Base-by-base conservation (phyloP, 148 eudicot species). In the Heliosperma pusillum region DNA sequence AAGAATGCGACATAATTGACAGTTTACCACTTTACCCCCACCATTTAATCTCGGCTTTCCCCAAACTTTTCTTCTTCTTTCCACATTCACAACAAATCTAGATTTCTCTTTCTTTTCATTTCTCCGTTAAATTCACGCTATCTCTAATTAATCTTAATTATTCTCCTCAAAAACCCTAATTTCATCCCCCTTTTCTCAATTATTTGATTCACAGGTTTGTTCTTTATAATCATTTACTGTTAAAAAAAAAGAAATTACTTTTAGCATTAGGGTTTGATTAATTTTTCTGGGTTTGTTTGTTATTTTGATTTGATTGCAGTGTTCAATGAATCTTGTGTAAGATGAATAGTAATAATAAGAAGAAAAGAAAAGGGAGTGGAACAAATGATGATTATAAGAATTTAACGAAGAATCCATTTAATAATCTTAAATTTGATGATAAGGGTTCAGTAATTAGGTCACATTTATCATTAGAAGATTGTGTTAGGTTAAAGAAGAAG, bases 301-400 rank as follows among this genome's bases (percentile, higher is more conserved):
- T 53, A n/a, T 19, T 33, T 58, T 21, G 16, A 50, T 71, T 68
- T 26, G 22, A 56, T 66, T 22, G 68, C 19, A 71, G 59, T 22
- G 6, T 22, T 2, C 25, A 12, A 17, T 16, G 21, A 16, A 20
- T 52, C 25, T 57, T 71, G 8, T 11, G 25, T 33, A 45, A 7
- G 55, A 42, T 79, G 80, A 80, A 71, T n/a, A n/a, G n/a, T 70
- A 80, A 61, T 74, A 80, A 81, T 63, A 88, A 81, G 88, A 89
- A 88, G 90, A 91, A 89, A 85, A 85, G 92, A 76, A 91, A 91
- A 77, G 93, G 97, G n/a, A 82, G 88, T 76, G 90, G 89, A 44
- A 55, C 74, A 16, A 73, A 74, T 56, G 82, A 78, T 72, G 45
- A 82, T 66, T 81, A 21, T 58, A 76, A 73, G 71, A 63, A 27